Conservation (phyloP, 2,329 filamentous ascomycete species). For the Metarhizium humberi region DNA sequence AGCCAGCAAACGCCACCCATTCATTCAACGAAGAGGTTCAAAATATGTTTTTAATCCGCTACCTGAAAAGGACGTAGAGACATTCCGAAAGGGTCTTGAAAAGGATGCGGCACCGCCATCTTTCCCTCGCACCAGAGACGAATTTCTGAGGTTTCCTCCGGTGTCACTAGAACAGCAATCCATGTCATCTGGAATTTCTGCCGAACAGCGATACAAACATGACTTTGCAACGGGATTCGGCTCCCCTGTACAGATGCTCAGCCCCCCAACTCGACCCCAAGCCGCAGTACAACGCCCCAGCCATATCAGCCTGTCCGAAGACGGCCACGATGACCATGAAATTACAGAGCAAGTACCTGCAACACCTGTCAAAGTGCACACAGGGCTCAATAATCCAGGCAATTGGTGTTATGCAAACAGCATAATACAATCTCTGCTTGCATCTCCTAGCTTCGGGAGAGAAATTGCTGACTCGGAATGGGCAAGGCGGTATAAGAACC, state of each 20-base stretch:
- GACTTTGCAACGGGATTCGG: slow-evolving; percentile 24
- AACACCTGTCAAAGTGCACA: slow-evolving; percentile 16
- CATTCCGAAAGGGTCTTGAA: slow-evolving; percentile 69
- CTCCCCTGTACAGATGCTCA: slow-evolving; percentile 38
- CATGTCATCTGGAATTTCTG: slow-evolving; percentile 37
- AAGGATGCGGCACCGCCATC: slow-evolving; percentile 47
- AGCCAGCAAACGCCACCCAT: slow-evolving; percentile 12
- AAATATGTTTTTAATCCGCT: slow-evolving; percentile 55
- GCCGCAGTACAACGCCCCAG: slow-evolving; percentile 60
- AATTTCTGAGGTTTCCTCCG: slow-evolving; percentile 77
- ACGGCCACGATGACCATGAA: slow-evolving; percentile 23
- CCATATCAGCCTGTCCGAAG: slow-evolving; percentile 63
- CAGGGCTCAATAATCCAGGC: slow-evolving; percentile 71
- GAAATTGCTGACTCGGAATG: slow-evolving; percentile 50
- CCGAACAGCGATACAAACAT: slow-evolving; percentile 16
- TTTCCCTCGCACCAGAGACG: slow-evolving; percentile 66
- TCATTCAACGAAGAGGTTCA: slow-evolving; percentile 26
- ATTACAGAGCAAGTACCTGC: slow-evolving; percentile 19
- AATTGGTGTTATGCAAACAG: slow-evolving; percentile 90
- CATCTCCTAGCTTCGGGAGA: slow-evolving; percentile 59
- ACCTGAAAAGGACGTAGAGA: slow-evolving; percentile 71
- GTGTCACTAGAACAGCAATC: slow-evolving; percentile 52
- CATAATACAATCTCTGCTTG: slow-evolving; percentile 74
- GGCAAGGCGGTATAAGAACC: slow-evolving; percentile 51
- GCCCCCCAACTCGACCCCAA: slow-evolving; percentile 56